Evolutionary conservation across 129 eudicot genomes (phyloP), one percentile per base, ranked within the genome.

Genomic region (Lactuca saligna): DNA sequence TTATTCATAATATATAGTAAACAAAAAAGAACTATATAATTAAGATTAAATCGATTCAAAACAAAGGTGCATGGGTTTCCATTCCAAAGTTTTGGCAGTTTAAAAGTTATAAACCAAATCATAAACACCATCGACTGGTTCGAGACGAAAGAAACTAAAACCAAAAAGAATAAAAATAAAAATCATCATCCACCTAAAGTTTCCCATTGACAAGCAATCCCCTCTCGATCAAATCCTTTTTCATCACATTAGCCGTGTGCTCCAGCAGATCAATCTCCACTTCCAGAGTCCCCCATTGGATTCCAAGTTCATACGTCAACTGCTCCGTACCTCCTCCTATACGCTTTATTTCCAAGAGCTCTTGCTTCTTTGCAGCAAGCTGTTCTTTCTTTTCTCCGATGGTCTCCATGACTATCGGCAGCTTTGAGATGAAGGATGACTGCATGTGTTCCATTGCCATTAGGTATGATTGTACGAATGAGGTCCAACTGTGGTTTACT

Each of bases 171-270:
- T 25, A 25, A 25, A 25, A 25, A 25, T 0, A 25, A 25, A 25
- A 25, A 51, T 51, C 57, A 51, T 51, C 17, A 10, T 13, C 25
- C 33, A 17, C 17, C 10, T 55, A 17, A 6, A 55, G 0, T 12
- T 15, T 9, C 8, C 16, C 25, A 3, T 4, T n/a, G 7, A n/a
- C 4, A 16, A 51, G 6, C 56, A 53, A 53, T 3, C 31, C 60
- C 25, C 25, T 55, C n/a, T 55, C 34, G 4, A 55, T 54, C 33
- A 17, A 14, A 54, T 54, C 59, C 32, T 3, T 17, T 54, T 3
- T 29, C 59, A 54, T 55, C 13, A 55, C 60, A 14, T 55, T 55
- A 17, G 60, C 60, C 6, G 60, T 55, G 34, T 55, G 60, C 33
- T 55, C 60, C 14, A 55, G n/a, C 34, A 55, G 34, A 55, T 55